Evolutionary conservation across 192 early-diverging fungal species (phyloP).

Genomic region (Backusella mclennaniae): DNA sequence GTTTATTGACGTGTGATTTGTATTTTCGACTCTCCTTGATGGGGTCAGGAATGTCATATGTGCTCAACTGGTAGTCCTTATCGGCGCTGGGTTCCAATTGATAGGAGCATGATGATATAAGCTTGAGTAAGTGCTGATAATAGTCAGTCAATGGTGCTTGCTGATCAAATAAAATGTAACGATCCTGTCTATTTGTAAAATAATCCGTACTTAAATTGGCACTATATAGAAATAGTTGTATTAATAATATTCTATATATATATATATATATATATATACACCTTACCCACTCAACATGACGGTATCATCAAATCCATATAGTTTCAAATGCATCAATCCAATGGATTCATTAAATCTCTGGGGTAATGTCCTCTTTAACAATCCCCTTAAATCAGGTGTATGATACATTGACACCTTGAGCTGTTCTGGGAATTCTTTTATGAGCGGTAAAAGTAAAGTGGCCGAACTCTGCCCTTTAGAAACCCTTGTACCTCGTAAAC

Average conservation of each 20-base stretch:
- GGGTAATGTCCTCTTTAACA: constrained; percentile 72
- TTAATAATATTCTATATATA: too few relatives aligned
- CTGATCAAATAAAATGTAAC: constrained; percentile 76
- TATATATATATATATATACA: too few relatives aligned
- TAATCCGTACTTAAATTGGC: constrained; percentile 95
- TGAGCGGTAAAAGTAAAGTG: constrained; percentile 60
- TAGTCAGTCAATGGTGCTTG: constrained; percentile 59
- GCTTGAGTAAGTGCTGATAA: constrained; percentile 64
- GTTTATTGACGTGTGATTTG: constrained; percentile 48
- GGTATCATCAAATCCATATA: constrained; percentile 86
- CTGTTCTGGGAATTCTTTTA: constrained; percentile 62
- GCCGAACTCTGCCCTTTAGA: constrained; percentile 61
- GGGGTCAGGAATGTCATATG: constrained; percentile 51
- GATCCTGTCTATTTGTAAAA: constrained; percentile 94
- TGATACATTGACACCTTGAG: constrained; percentile 81
- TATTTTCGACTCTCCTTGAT: constrained; percentile 55
- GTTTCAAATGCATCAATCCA: constrained; percentile 94
- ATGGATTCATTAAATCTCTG: constrained; percentile 90
- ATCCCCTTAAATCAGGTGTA: constrained; percentile 75
- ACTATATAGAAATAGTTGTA: constrained; percentile 39
- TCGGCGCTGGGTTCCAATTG: constrained; percentile 6
- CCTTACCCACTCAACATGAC: constrained; percentile 77
- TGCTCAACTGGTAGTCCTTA: background rate
- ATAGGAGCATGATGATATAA: constrained; percentile 68
- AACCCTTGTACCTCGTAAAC: constrained; percentile 77